phyloP scores from a whole-genome alignment of 2,329 filamentous ascomycete genomes.

The Hypoxylon sp. region DNA sequence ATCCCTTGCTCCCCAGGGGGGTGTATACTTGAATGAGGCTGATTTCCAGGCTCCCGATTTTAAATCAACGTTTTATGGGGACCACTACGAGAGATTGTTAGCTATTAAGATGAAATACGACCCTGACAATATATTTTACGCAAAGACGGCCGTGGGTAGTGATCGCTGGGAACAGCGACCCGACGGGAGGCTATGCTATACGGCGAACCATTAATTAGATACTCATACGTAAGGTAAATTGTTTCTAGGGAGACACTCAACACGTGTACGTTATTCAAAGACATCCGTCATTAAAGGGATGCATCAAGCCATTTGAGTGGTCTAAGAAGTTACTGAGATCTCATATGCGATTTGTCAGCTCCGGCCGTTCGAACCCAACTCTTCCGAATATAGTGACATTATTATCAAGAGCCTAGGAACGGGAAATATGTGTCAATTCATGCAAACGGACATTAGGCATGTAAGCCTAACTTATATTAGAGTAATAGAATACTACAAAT shows the following conservation, averaged over 20 bases:
- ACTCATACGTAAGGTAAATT: too few species aligned
- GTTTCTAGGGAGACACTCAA: too few species aligned
- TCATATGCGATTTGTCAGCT: background rate
- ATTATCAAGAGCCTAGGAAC: background rate
- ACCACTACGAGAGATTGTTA: slow-evolving; percentile 54
- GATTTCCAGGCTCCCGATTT: slow-evolving; percentile 56
- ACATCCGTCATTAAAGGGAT: too few species aligned
- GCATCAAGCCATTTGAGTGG: too few species aligned
- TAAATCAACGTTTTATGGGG: slow-evolving; percentile 55
- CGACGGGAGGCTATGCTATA: slow-evolving; percentile 57
- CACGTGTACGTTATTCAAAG: too few species aligned
- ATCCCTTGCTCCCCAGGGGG: slow-evolving; percentile 39
- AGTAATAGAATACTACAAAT: background rate
- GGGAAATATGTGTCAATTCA: too few species aligned
- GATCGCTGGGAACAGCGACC: slow-evolving; percentile 58
- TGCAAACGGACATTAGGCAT: background rate
- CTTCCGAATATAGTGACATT: background rate
- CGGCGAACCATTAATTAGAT: background rate
- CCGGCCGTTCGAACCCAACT: background rate
- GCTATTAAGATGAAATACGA: slow-evolving; percentile 62
- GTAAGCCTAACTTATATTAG: background rate
- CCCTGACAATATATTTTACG: slow-evolving; percentile 58
- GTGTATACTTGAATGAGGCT: slow-evolving; percentile 59
- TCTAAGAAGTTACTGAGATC: background rate
- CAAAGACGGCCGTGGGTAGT: slow-evolving; percentile 59